Evolutionary conservation across 1,139 yeast species (phyloP).

Genomic region (Scheffersomyces segobiensis): DNA sequence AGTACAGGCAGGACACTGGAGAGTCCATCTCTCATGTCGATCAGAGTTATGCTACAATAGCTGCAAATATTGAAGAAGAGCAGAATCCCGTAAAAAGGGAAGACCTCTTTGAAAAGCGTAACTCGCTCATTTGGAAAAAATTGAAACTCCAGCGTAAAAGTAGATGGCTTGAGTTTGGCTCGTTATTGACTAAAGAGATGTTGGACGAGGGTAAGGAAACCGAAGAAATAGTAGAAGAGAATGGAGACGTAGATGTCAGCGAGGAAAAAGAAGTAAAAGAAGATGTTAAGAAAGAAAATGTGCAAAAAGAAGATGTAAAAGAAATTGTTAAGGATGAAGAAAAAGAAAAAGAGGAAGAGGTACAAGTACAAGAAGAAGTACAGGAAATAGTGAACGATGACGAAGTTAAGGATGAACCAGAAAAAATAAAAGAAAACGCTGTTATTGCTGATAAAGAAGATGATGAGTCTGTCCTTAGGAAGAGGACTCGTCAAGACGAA

Average conservation of each 20-base stretch:
- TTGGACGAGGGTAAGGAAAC: conserved; percentile 7
- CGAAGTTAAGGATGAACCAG: background rate
- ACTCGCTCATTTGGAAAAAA: conserved; percentile 33
- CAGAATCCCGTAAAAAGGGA: conserved; percentile 8
- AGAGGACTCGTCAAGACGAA: conserved; percentile 5
- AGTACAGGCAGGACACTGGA: background rate
- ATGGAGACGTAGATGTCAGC: conserved; percentile 10
- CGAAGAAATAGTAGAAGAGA: conserved; percentile 2
- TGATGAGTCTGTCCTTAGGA: background rate
- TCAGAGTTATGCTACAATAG: conserved; percentile 10
- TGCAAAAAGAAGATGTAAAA: conserved; percentile 5
- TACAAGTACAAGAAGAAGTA: background rate
- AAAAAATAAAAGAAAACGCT: background rate
- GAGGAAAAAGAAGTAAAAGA: conserved; percentile 6
- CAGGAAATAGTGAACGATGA: background rate
- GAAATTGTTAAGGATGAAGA: conserved; percentile 3
- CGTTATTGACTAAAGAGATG: conserved; percentile 15
- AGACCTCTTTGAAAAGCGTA: conserved; percentile 22
- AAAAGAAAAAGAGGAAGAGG: conserved; percentile 4
- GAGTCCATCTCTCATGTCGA: conserved; percentile 6
- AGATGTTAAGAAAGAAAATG: conserved; percentile 5
- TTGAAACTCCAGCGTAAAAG: conserved; percentile 21
- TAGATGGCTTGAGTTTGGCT: conserved; percentile 14
- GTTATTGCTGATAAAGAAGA: background rate
- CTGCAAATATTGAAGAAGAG: conserved; percentile 11